Base-by-base conservation (phyloP, 208 protist genomes). In the Endotrypanum monterogeii region DNA sequence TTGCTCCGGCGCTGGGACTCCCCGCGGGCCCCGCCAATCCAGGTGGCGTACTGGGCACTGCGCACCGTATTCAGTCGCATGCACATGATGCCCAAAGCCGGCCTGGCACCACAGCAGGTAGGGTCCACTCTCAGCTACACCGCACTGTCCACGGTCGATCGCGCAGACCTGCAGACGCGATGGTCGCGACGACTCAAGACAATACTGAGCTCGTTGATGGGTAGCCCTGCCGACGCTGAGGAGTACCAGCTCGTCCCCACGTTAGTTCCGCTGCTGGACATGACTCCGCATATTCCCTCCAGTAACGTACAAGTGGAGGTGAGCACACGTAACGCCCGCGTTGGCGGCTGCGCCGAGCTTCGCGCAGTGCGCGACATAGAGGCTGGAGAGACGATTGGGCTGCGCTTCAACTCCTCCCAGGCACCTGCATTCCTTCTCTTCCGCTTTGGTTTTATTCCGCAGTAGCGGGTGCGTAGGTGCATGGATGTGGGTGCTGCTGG, bases 21-120 rank as follows among this genome's bases (percentile, higher is more conserved):
- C 1, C 50, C 78, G 16, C 55, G 67, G 73, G 72, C 75, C 5
- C 90, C 90, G 25, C 88, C 90, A 35, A 71, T 90, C 6, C 86
- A 92, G 76, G 54, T 95, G 16, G 88, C 84, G n/a, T 90, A 95
- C 81, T 95, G 90, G 90, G 87, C 90, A 0, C 80, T 91, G 75
- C 86, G 90, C 39, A 93, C 85, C 11, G 87, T 95, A 12, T 71
- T 95, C 44, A 75, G 76, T 41, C 88, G 90, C 52, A 91, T 89
- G 83, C 88, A 93, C 85, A 69, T 95, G 71, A 83, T 95, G 30
- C 90, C 90, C 12, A 75, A 82, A 54, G 70, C 78, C 30, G 88
- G 87, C 2, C 60, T 82, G 48, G 84, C 86, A 5, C 86, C 90
- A 39, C 83, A 87, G 67, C 81, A 87, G 35, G 54, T 85, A 23